Conservation (phyloP, 805 yeast species). For the Hanseniaspora clermontiae region DNA sequence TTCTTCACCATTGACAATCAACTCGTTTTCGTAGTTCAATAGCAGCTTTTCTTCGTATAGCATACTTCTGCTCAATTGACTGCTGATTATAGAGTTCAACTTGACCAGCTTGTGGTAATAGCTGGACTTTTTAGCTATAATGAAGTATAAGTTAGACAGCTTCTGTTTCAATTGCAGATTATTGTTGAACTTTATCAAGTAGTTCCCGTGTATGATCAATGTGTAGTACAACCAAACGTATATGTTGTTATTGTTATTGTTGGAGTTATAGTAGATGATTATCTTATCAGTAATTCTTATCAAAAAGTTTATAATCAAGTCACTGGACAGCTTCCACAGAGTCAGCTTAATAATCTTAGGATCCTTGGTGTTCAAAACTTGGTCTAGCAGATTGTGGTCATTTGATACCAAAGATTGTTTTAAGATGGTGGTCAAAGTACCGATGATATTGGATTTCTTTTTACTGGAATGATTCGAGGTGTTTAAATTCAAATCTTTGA, state of each 20-base stretch:
- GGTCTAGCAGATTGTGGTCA: constrained; percentile 75
- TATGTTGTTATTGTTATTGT: constrained; percentile 15
- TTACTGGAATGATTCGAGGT: constrained; percentile 24
- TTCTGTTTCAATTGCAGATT: constrained; percentile 35
- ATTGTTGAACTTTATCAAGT: constrained; percentile 34
- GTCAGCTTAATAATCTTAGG: constrained; percentile 42
- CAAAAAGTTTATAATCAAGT: constrained; percentile 43
- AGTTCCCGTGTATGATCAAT: constrained; percentile 69
- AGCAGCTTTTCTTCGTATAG: constrained; percentile 32
- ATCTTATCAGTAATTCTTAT: constrained; percentile 44
- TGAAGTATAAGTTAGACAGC: constrained; percentile 50
- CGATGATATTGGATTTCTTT: constrained; percentile 47
- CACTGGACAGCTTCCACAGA: constrained; percentile 40
- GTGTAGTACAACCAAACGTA: constrained; percentile 81
- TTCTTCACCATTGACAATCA: constrained; percentile 27
- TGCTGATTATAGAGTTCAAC: constrained; percentile 71
- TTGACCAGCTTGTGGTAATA: constrained; percentile 62
- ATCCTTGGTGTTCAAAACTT: constrained; percentile 50
- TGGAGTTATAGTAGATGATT: constrained; percentile 29
- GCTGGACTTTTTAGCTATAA: constrained; percentile 51
- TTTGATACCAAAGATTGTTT: constrained; percentile 79
- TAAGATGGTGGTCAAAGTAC: constrained; percentile 70
- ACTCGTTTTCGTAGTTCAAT: constrained; percentile 38
- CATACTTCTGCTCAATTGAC: constrained; percentile 49
- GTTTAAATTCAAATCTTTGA: not conserved